Conservation (phyloP, 2,329 filamentous ascomycete genomes). For the Pestalotiopsis sp. region DNA sequence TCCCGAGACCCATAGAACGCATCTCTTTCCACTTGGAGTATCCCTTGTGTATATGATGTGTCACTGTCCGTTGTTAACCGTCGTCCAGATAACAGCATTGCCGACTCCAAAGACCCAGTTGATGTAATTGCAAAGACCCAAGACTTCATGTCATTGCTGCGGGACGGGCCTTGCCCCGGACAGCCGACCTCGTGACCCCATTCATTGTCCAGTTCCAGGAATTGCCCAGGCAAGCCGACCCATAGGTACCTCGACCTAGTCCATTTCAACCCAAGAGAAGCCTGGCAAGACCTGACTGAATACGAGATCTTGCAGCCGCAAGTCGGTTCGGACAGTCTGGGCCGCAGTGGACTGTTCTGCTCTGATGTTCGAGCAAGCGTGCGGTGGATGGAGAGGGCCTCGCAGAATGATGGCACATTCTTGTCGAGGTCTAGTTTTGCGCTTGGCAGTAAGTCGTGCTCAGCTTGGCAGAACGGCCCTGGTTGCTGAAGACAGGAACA, state of each 20-base stretch:
- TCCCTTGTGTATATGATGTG: neutral
- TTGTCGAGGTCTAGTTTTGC: conserved; percentile 30
- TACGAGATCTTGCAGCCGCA: neutral
- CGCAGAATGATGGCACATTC: conserved; percentile 29
- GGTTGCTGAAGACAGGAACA: conserved; percentile 11
- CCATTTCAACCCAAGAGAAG: neutral
- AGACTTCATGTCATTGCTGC: neutral
- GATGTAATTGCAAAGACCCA: neutral
- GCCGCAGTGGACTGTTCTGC: neutral
- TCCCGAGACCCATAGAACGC: neutral
- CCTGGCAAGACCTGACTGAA: neutral
- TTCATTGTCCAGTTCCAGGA: neutral
- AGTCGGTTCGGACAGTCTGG: neutral
- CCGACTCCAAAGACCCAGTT: neutral
- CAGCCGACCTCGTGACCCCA: neutral
- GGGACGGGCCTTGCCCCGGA: too few species aligned
- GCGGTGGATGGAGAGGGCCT: neutral
- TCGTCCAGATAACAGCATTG: neutral
- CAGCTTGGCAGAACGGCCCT: conserved; percentile 7
- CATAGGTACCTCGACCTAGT: neutral
- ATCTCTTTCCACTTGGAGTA: neutral
- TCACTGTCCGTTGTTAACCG: neutral
- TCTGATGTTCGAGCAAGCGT: neutral
- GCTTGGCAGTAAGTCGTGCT: conserved; percentile 11
- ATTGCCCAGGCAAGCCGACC: neutral